A percentile compares a stretch with the other conserved stretches of the same genome.
Conservation (phyloP, 148 eudicot genomes). For the Drosera capensis region DNA sequence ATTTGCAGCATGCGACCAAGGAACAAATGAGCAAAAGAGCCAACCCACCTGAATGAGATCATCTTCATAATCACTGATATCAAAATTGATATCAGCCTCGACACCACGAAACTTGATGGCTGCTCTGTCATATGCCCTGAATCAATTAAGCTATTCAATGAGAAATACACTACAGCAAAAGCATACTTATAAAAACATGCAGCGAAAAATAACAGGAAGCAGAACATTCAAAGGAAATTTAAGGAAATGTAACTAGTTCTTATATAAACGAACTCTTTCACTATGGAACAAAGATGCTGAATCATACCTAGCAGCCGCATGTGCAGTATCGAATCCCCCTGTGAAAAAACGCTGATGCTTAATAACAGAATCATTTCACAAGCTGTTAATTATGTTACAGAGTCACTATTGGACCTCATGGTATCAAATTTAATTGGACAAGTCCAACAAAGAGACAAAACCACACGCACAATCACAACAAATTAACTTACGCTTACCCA, state of each 20-base stretch:
- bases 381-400: too few species aligned
- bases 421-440: too few species aligned
- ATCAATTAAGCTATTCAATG: neutral
- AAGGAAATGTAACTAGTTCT: too few species aligned
- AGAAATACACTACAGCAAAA: neutral
- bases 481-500: slow-evolving; percentile 11
- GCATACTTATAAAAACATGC: neutral
- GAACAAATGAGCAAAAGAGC: too few species aligned
- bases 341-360: neutral
- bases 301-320: slow-evolving; percentile 23
- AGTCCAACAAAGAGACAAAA: too few species aligned
- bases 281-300: neutral
- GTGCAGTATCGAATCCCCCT: slow-evolving; percentile 37
- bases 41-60: slow-evolving; percentile 63
- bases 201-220: too few species aligned
- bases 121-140: slow-evolving; percentile 86
- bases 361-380: too few species aligned
- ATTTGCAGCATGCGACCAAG: too few species aligned
- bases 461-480: neutral
- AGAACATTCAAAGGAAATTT: too few species aligned
- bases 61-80: slow-evolving; percentile 51
- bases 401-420: too few species aligned
- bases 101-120: slow-evolving; percentile 86
- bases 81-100: slow-evolving; percentile 84
- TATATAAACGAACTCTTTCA: neutral